Evolutionary conservation across 805 yeast species (phyloP).

Genomic region (Candida nonsorbophila): DNA sequence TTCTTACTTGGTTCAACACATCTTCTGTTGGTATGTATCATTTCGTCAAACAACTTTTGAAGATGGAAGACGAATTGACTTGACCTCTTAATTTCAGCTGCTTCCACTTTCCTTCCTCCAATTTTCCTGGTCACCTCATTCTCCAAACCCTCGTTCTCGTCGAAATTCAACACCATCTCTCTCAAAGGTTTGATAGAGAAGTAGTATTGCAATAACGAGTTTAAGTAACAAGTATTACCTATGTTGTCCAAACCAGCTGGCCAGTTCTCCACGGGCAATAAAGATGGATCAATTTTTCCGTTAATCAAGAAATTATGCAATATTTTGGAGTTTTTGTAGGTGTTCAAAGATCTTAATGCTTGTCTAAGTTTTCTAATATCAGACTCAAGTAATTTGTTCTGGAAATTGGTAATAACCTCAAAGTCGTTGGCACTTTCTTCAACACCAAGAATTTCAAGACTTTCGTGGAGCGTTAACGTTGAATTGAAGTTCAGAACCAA

Average conservation of each 20-base stretch:
- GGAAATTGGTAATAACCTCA: slow-evolving; percentile 46
- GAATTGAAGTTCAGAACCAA: slow-evolving; percentile 6
- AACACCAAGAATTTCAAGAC: slow-evolving; percentile 46
- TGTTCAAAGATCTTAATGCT: slow-evolving; percentile 54
- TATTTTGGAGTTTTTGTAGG: slow-evolving; percentile 47
- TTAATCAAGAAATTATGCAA: slow-evolving; percentile 52
- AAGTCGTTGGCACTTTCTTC: slow-evolving; percentile 51
- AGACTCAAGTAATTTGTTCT: slow-evolving; percentile 17
- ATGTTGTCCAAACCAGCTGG: slow-evolving; percentile 93
- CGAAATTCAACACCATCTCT: slow-evolving; percentile 54
- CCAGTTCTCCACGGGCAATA: slow-evolving; percentile 60
- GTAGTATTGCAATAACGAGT: slow-evolving; percentile 85
- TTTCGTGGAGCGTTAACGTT: slow-evolving; percentile 16
- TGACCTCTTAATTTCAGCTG: slow-evolving; percentile 73
- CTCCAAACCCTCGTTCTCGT: slow-evolving; percentile 19
- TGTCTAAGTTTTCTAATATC: slow-evolving; percentile 54
- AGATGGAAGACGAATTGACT: slow-evolving; percentile 75
- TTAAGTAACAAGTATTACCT: slow-evolving; percentile 93
- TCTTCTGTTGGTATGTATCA: slow-evolving; percentile 57
- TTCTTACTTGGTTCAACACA: slow-evolving; percentile 80
- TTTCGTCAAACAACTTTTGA: slow-evolving; percentile 59
- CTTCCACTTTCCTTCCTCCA: slow-evolving; percentile 82
- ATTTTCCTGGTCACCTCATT: slow-evolving; percentile 43
- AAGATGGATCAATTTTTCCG: slow-evolving; percentile 55
- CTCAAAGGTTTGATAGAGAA: slow-evolving; percentile 82